These are phyloP conservation scores for Penicillium paradoxum DNA, from an alignment of 495 filamentous ascomycete genomes.

Conservation along the genomic window DNA sequence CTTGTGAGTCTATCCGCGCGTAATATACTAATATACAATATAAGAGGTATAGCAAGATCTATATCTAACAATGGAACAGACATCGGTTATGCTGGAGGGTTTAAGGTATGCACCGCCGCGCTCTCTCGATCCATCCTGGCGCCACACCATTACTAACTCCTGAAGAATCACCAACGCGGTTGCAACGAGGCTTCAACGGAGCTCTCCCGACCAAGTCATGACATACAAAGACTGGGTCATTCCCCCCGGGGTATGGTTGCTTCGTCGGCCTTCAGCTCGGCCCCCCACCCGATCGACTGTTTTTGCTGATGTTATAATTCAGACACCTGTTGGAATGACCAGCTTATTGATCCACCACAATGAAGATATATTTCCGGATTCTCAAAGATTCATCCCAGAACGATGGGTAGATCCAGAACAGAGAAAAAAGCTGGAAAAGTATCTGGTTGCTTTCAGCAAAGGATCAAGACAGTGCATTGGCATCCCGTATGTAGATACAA, in stretches of 20 bases:
- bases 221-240: slow-evolving; percentile 42
- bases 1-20: slow-evolving; percentile 11
- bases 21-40: not conserved
- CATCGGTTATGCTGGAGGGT: slow-evolving; percentile 32
- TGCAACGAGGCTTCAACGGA: slow-evolving; percentile 30
- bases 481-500: slow-evolving; percentile 31
- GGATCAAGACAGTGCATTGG: slow-evolving; percentile 48
- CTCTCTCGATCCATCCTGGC: not conserved
- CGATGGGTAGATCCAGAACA: slow-evolving; percentile 35
- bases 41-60: not conserved
- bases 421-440: slow-evolving; percentile 36
- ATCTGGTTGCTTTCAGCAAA: slow-evolving; percentile 45
- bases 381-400: slow-evolving; percentile 37
- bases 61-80: slow-evolving; percentile 9
- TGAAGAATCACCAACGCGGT: slow-evolving; percentile 28
- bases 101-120: slow-evolving; percentile 12
- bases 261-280: not conserved
- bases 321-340: slow-evolving; percentile 43
- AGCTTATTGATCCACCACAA: slow-evolving; percentile 36
- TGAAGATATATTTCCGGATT: slow-evolving; percentile 38
- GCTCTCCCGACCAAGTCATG: slow-evolving; percentile 31
- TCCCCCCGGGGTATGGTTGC: slow-evolving; percentile 31
- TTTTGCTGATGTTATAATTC: not conserved
- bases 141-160: not conserved
- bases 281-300: not conserved